Conservation (phyloP, 441 rosid species). For the Bruguiera hainesii region DNA sequence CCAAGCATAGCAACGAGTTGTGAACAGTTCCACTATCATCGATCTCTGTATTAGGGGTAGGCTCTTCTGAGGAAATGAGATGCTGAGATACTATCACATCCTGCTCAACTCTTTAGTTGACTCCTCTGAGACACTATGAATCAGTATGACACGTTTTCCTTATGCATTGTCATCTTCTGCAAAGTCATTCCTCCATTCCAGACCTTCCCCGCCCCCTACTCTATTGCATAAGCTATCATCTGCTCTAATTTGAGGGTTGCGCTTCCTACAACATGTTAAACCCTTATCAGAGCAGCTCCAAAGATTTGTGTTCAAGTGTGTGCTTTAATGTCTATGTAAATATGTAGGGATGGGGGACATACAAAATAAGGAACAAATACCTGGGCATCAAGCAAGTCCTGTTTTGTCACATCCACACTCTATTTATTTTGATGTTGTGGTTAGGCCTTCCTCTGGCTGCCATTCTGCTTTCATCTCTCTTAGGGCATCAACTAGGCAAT, state of each 20-base stretch:
- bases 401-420: conserved; percentile 45
- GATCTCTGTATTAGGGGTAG: conserved; percentile 39
- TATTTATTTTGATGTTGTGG: conserved; percentile 47
- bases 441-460: conserved; percentile 42
- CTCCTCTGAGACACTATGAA: conserved; percentile 60
- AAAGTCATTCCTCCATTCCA: conserved; percentile 51
- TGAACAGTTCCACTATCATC: conserved; percentile 77
- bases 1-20: conserved; percentile 95
- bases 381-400: conserved; percentile 42
- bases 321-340: conserved; percentile 10
- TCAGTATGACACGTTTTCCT: conserved; percentile 68
- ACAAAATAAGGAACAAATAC: conserved; percentile 37
- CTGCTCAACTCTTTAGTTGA: conserved; percentile 48
- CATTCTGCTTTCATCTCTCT: conserved; percentile 70
- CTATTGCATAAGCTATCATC: conserved; percentile 38
- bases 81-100: conserved; percentile 36
- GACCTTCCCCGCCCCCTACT: conserved; percentile 60
- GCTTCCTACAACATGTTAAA: conserved; percentile 51
- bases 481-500: conserved; percentile 73
- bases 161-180: conserved; percentile 48
- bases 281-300: conserved; percentile 24
- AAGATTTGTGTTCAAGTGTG: conserved; percentile 4
- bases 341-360: conserved; percentile 16
- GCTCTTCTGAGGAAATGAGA: conserved; percentile 41
- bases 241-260: conserved; percentile 31